Conservation (phyloP, 1,284 basidiomycete genomes). For the Coniferiporia weirii region DNA sequence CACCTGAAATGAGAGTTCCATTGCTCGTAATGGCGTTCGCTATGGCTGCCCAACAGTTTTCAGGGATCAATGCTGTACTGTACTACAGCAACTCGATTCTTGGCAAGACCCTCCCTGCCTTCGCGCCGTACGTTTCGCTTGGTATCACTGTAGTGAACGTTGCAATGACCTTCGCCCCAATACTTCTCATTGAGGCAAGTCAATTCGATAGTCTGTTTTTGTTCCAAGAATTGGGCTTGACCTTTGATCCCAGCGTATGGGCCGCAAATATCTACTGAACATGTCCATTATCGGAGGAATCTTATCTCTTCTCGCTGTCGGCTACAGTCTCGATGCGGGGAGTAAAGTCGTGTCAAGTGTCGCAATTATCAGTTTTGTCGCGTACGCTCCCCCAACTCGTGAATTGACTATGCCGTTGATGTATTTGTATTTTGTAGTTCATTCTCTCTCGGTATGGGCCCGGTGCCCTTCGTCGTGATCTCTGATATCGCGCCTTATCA, state of each 20-base stretch:
- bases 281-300: slow-evolving; percentile 61
- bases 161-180: slow-evolving; percentile 74
- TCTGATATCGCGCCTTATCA: slow-evolving; percentile 84
- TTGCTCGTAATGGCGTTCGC: slow-evolving; percentile 67
- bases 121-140: slow-evolving; percentile 74
- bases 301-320: slow-evolving; percentile 62
- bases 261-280: slow-evolving; percentile 53
- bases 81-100: slow-evolving; percentile 90
- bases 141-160: slow-evolving; percentile 80
- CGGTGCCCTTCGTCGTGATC: slow-evolving; percentile 88
- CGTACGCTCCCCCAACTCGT: slow-evolving; percentile 41
- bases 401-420: neutral
- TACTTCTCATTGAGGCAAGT: slow-evolving; percentile 79
- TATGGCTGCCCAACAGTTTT: slow-evolving; percentile 77
- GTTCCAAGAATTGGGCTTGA: slow-evolving; percentile 1
- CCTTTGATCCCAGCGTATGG: slow-evolving; percentile 46
- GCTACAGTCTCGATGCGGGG: slow-evolving; percentile 64
- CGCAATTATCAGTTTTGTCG: slow-evolving; percentile 80
- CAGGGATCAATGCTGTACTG: slow-evolving; percentile 73
- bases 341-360: slow-evolving; percentile 61
- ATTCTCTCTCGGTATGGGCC: slow-evolving; percentile 88
- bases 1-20: slow-evolving; percentile 58
- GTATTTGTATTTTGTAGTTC: slow-evolving; percentile 42
- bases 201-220: neutral
- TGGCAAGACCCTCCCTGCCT: slow-evolving; percentile 66